A percentile compares a stretch with the other conserved stretches of the same genome.
Conservation (phyloP, 2,329 filamentous ascomycete genomes). For the Colletotrichum siamense region DNA sequence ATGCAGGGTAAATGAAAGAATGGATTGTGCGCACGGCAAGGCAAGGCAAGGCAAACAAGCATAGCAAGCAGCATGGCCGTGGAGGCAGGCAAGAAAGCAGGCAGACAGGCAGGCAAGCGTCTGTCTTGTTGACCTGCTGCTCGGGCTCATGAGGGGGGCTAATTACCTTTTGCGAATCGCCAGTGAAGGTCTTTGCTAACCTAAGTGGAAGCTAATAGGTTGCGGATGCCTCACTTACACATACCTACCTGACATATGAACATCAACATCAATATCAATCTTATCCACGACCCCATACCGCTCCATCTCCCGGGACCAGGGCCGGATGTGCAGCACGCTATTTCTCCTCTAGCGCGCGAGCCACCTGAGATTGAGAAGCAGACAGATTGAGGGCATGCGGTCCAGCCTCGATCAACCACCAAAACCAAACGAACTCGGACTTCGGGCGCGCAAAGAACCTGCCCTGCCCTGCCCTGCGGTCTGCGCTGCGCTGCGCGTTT, state of each 20-base stretch:
- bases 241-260: background rate
- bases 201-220: background rate
- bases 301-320: background rate
- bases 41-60: background rate
- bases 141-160: background rate
- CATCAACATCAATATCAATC: background rate
- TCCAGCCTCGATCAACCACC: slow-evolving; percentile 1
- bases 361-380: background rate
- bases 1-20: slow-evolving; percentile 4
- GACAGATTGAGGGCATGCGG: background rate
- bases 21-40: background rate
- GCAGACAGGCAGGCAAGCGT: background rate
- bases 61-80: background rate
- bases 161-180: background rate
- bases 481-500: background rate
- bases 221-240: background rate
- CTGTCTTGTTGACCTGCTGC: background rate
- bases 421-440: slow-evolving; percentile 13
- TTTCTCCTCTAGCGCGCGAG: background rate
- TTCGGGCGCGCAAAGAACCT: background rate
- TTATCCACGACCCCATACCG: background rate
- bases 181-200: background rate
- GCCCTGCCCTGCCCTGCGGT: background rate
- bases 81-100: background rate
- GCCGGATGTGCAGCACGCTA: background rate